Evolutionary conservation across 192 early-diverging fungal genomes (phyloP), one percentile per base, ranked within the genome.

Genomic region (Mortierella hygrophila): DNA sequence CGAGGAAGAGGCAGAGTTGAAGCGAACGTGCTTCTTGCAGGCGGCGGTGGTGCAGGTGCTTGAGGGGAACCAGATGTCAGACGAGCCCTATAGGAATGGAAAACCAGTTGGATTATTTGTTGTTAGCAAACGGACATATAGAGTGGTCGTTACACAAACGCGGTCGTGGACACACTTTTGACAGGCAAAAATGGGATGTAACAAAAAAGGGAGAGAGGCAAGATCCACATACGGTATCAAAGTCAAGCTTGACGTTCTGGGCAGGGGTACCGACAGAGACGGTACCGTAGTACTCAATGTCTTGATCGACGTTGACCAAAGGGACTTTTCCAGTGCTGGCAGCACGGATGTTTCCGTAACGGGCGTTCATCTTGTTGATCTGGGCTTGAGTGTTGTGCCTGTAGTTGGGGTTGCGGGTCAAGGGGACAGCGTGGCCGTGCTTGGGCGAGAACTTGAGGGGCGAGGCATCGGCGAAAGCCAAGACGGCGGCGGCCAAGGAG

Each of bases 251-350:
- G 70, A 87, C 55, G 23, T 73, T 65, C 63, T 93, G 92, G 29
- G 92, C 90, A 68, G 93, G 93, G 26, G 94, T 90, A 26, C 94
- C 94, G 52, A 94, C 79, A 3, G 89, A 79, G 32, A 93, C 92
- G 35, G 83, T 84, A 76, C 89, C 92, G 65, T 94, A 94, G 77
- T 94, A 94, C 88, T 94, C 85, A 60, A 81, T 21, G 57, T 93
- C 92, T 46, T 75, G 35, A 37, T 65, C 38, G 70, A 77, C 86
- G 77, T 89, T 85, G 70, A 80, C 82, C 70, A 89, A 74, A 20
- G 86, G 86, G 23, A 80, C 79, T 54, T 23, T 49, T 29, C 79
- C 79, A 1, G 35, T 15, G 35, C 41, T 11, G 40, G 46, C 57
- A 54, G 72, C 60, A 63, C 74, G 73, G 35, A 68, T 40, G 41